Base-by-base conservation (phyloP, 176 grass and related monocot species). In the Hordeum vulgare region DNA sequence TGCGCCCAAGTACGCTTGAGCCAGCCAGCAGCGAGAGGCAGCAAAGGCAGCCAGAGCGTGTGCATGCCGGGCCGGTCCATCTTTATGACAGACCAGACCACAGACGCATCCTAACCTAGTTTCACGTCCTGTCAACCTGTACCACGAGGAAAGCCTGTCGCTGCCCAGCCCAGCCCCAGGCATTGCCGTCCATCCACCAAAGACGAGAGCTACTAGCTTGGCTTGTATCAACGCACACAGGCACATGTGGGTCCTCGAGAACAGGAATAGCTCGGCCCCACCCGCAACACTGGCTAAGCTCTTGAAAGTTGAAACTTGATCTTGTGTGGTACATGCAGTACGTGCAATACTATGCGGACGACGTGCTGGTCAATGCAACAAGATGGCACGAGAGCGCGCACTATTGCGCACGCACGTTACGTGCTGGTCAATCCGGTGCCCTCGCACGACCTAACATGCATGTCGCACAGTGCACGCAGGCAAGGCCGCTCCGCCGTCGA, bases 41-140 rank as follows among this genome's bases (percentile, higher is more conserved):
- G 62, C 69, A 14, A 11, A 14, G 11, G 10, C 66, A 61, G 62
- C 7, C 36, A 41, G 71, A 5, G 47, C 3, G 57, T 29, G 62
- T 64, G 61, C 60, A 63, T 17, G 31, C 31, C 15, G 47, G 47
- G 2, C 41, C 29, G 14, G 58, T 71, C 65, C 57, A 60, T 60
- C 37, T 71, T 45, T 78, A 83, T 73, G 42, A 70, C 66, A 36
- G 17, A 69, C 47, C 47, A 51, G 47, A 51, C 47, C 66, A 40
- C 20, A 40, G 81, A 74, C 75, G 68, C 68, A 74, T 80, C 82
- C 60, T 37, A 75, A 69, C 61, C 83, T 86, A 82, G 79, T 90
- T 86, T 86, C 88, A 86, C 88, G 88, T 82, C 88, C 74, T 90
- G 83, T 90, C 88, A 86, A 6, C 26, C 83, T 90, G 83, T 74